These are phyloP conservation scores for Boletus pseudopeckii DNA, from an alignment of 768 basidiomycete genomes.

Conservation along the genomic window DNA sequence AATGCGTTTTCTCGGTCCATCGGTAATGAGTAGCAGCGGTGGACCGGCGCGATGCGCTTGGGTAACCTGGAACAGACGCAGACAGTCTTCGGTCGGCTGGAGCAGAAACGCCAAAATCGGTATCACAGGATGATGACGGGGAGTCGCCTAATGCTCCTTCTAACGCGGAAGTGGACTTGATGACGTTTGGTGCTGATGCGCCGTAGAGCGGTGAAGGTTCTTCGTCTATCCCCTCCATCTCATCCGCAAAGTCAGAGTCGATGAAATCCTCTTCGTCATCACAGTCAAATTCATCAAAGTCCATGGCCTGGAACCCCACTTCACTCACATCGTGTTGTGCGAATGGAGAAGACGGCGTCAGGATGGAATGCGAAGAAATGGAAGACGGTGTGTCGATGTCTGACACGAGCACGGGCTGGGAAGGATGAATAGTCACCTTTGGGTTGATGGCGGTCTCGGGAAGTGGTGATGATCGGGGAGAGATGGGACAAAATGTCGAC, in stretches of 20 bases:
- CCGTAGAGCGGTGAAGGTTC: slow-evolving; percentile 19
- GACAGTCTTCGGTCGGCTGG: slow-evolving; percentile 30
- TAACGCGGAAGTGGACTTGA: slow-evolving; percentile 32
- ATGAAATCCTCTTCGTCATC: slow-evolving; percentile 32
- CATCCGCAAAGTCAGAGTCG: slow-evolving; percentile 33
- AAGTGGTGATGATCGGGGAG: slow-evolving; percentile 15
- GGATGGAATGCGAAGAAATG: slow-evolving; percentile 30
- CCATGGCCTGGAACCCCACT: slow-evolving; percentile 17
- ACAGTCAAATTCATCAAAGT: slow-evolving; percentile 32
- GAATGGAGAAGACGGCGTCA: slow-evolving; percentile 32
- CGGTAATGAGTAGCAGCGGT: slow-evolving; percentile 10
- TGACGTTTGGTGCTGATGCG: slow-evolving; percentile 19
- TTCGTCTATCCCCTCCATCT: slow-evolving; percentile 31
- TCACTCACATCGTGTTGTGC: slow-evolving; percentile 12
- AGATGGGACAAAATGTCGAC: slow-evolving; percentile 16
- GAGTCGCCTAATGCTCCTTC: slow-evolving; percentile 31
- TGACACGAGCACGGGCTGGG: slow-evolving; percentile 19
- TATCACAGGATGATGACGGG: slow-evolving; percentile 11
- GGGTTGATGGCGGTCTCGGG: slow-evolving; percentile 24
- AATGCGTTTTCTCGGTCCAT: slow-evolving; percentile 16
- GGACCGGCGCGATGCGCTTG: slow-evolving; percentile 22
- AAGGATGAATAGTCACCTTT: slow-evolving; percentile 27
- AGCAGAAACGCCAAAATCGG: slow-evolving; percentile 1
- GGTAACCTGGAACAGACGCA: slow-evolving; percentile 32
- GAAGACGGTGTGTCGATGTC: slow-evolving; percentile 33